Evolutionary conservation across 139 green algal species (phyloP), one percentile per base, ranked within the genome.

Genomic region (Spirogloea muscicola): DNA sequence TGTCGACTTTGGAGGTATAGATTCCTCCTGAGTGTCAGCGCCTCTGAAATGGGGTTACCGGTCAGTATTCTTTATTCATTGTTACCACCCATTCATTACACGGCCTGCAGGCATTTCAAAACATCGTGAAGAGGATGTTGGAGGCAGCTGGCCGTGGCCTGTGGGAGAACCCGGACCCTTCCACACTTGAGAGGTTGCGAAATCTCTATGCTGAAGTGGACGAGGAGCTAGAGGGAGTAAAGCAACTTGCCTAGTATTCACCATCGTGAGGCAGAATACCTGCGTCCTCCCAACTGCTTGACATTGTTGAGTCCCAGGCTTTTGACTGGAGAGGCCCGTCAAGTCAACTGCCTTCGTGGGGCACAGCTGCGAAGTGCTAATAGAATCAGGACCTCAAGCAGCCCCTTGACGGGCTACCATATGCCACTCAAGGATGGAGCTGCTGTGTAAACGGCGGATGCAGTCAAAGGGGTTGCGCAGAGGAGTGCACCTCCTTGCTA

Each of bases 111-210:
- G 84, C 84, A 0, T 87, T 87, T 39, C 66, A 84, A 36, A 87
- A 87, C 75, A 82, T 86, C n/a, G 34, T 87, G 21, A 83, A 77
- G 57, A 83, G 94, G 29, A 92, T 96, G 88, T 63, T 98, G 60
- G 94, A 98, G 86, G 94, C 93, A 1, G 77, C 88, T 16, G 94
- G 93, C 9, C 74, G 94, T 1, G 94, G 94, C 33, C 91, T 99
- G 84, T 99, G 94, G 94, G n/a, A n/a, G n/a, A 69, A 91, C 40
- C 84, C 94, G 6, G 84, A 91, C 34, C 41, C 77, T 0, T 80
- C 88, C 0, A 86, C 70, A 34, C 43, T 98, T 29, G 83, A 87
- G 41, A 58, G 80, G 68, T 86, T 98, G 64, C 64, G 80, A 65
- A 37, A 71, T 39, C 57, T 93, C 68, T 97, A 95, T 74, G 66